phyloP scores from a whole-genome alignment of 129 eudicot species.

The Ambrosia artemisiifolia region DNA sequence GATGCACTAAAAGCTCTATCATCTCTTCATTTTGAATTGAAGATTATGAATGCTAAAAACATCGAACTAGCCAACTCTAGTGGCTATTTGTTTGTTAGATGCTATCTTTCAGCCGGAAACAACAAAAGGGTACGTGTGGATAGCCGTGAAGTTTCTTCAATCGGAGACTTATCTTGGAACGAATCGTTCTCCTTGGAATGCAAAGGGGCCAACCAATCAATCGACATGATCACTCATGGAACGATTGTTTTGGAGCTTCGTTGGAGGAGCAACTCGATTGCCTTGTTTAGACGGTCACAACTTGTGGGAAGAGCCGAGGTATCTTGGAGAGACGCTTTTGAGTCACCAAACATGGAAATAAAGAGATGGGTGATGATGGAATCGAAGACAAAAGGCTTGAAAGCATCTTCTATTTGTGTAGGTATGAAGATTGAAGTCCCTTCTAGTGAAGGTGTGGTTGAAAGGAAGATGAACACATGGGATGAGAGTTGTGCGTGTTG shows the following conservation, averaged over 20 bases:
- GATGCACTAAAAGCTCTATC: conserved; percentile 23
- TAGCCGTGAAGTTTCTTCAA: conserved; percentile 38
- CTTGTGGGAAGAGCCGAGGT: conserved; percentile 52
- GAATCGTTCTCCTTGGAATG: conserved; percentile 57
- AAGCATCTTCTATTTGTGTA: conserved; percentile 49
- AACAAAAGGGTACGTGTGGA: conserved; percentile 51
- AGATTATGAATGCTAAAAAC: conserved; percentile 59
- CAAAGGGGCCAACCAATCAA: conserved; percentile 42
- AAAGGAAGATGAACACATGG: conserved; percentile 24
- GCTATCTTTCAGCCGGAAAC: conserved; percentile 58
- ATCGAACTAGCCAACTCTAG: conserved; percentile 22
- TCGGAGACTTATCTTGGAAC: conserved; percentile 37
- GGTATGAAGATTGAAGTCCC: conserved; percentile 39
- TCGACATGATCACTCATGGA: conserved; percentile 34
- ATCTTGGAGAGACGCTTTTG: conserved; percentile 50
- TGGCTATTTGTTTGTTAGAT: conserved; percentile 52
- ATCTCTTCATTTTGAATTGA: conserved; percentile 47
- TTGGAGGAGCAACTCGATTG: conserved; percentile 9
- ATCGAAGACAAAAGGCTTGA: conserved; percentile 20
- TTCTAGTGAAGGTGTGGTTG: conserved; percentile 1
- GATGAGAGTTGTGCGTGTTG: conserved; percentile 20
- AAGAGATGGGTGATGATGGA: conserved; percentile 56
- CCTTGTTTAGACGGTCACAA: conserved; percentile 47
- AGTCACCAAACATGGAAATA: conserved; percentile 41
- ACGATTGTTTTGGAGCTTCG: conserved; percentile 50